These are phyloP conservation scores for Ophiobolus disseminans DNA, from an alignment of 2,329 filamentous ascomycete species.

Conservation along the genomic window DNA sequence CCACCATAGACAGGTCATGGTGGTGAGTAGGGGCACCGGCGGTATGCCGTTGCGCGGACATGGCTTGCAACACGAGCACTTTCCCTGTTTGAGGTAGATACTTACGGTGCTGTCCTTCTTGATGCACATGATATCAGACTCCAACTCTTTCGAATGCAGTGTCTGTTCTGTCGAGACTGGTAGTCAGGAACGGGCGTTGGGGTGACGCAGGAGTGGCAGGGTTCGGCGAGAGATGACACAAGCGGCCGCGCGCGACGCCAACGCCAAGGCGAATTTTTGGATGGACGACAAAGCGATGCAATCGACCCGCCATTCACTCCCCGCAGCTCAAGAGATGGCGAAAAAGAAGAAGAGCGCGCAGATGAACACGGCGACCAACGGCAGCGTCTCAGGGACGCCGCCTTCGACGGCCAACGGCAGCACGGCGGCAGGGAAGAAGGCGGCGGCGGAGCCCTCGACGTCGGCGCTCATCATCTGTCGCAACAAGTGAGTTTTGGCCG, in stretches of 20 bases:
- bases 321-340: conserved; percentile 31
- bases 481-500: conserved; percentile 50
- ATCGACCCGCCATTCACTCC: conserved; percentile 1
- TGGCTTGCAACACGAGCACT: too few relatives aligned
- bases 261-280: conserved; percentile 27
- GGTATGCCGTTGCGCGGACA: too few relatives aligned
- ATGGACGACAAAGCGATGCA: conserved; percentile 12
- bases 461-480: conserved; percentile 51
- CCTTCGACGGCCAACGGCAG: conserved; percentile 9
- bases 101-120: too few relatives aligned
- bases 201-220: background rate
- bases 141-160: background rate
- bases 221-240: background rate
- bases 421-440: conserved; percentile 7
- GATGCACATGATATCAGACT: too few relatives aligned
- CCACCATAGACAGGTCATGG: too few relatives aligned
- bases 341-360: conserved; percentile 45
- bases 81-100: too few relatives aligned
- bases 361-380: conserved; percentile 22
- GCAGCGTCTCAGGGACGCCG: conserved; percentile 17
- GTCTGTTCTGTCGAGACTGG: background rate
- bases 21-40: too few relatives aligned
- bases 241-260: conserved; percentile 14
- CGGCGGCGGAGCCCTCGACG: conserved; percentile 21
- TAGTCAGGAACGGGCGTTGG: too few relatives aligned